Evolutionary conservation across 495 filamentous ascomycete species (phyloP).

Genomic region (Aspergillus sparsus): DNA sequence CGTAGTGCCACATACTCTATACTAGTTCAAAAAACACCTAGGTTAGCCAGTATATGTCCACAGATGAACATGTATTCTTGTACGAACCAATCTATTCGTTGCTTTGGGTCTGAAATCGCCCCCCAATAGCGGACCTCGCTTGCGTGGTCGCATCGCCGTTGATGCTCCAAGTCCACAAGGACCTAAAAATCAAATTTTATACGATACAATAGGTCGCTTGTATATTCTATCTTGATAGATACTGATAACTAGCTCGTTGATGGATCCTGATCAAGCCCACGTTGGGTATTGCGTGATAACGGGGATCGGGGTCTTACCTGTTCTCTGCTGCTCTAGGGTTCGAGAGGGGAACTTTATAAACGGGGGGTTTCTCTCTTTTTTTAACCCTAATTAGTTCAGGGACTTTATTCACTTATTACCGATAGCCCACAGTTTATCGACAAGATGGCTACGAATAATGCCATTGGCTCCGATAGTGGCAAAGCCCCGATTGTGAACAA

Average conservation of each 20-base stretch:
- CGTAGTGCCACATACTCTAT: too few species aligned
- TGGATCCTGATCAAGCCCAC: background rate
- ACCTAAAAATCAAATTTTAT: background rate
- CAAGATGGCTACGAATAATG: slow-evolving; percentile 23
- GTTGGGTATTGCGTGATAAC: slow-evolving; percentile 23
- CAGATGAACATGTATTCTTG: too few species aligned
- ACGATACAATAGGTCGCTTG: slow-evolving; percentile 14
- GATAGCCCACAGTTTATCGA: slow-evolving; percentile 1
- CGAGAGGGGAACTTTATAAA: slow-evolving; percentile 12
- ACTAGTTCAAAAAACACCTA: too few species aligned
- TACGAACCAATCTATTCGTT: too few species aligned
- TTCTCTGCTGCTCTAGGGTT: background rate
- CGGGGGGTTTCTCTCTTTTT: background rate
- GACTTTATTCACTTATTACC: background rate
- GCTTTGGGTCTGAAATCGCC: too few species aligned
- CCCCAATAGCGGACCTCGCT: too few species aligned
- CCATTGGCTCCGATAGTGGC: slow-evolving; percentile 10
- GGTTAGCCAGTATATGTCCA: too few species aligned
- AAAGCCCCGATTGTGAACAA: slow-evolving; percentile 13
- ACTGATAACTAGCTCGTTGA: background rate
- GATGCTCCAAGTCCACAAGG: background rate
- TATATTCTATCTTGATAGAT: slow-evolving; percentile 1
- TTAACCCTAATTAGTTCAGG: background rate
- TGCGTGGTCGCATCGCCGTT: too few species aligned
- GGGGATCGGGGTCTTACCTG: background rate